Evolutionary conservation across 352 stramenopile genomes (phyloP), one percentile per base, ranked within the genome.

Genomic region (Globisporangium rhizosaccharum): DNA sequence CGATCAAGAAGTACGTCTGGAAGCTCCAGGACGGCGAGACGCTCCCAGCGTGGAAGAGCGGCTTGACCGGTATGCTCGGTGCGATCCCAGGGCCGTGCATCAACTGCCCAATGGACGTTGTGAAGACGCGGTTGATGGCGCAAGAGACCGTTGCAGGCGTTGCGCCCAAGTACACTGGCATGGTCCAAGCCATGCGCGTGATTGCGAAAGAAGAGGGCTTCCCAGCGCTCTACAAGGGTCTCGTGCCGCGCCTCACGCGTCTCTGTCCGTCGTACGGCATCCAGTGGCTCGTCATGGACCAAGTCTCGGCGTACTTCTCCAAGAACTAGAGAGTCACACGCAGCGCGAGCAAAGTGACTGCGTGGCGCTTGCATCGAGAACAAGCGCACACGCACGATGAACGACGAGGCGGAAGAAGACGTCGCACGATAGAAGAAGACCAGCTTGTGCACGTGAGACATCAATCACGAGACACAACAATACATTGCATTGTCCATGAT

Each of bases 121-220:
- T 98, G 51, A 99, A 99, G 83, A 99, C 96, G 54, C 82, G 96
- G 36, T 68, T 97, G 25, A 96, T 96, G 85, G 85, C 87, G 25
- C 87, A 96, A 68, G 95, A 98, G 45, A 77, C 96, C 17, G 71
- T 74, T 54, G 76, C 79, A 36, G 89, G 89, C 39, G 79, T 87
- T 62, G 71, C 74, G n/a, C 77, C 87, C 51, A 99, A 98, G 76
- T 99, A 99, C 78, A 96, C 84, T 37, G 89, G 95, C 54, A 91
- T 98, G 66, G 50, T 95, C 33, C 87, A 98, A 61, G 92, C 84
- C 33, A 91, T 97, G 66, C 63, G 75, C 36, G 62, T 97, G 36
- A 98, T 99, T 65, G 75, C 92, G 14, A 88, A 92, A 65, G 96
- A 99, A 63, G 97, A 99, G 67, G 96, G 97, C 53, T 66, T 97